Evolutionary conservation across 2,329 filamentous ascomycete genomes (phyloP).

Genomic region (Penicillium italicum): DNA sequence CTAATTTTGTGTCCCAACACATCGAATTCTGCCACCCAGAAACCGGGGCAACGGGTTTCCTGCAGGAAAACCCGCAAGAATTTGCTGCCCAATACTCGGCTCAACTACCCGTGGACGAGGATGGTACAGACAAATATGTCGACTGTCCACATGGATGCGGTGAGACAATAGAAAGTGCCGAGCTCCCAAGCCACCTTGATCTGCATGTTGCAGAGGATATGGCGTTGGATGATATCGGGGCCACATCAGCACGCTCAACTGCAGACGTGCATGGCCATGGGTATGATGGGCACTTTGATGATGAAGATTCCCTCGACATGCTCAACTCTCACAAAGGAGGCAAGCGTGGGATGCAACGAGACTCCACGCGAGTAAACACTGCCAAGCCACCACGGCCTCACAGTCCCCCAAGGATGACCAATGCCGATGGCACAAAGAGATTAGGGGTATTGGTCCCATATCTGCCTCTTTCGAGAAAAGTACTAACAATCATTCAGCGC

Average conservation of each 20-base stretch:
- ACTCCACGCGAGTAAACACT: slow-evolving; percentile 11
- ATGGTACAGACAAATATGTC: slow-evolving; percentile 40
- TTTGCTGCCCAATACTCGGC: background rate
- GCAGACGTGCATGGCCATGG: slow-evolving; percentile 1
- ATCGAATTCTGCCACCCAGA: slow-evolving; percentile 47
- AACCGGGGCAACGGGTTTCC: slow-evolving; percentile 26
- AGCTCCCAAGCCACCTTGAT: slow-evolving; percentile 59
- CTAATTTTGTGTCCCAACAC: slow-evolving; percentile 42
- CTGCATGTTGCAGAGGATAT: slow-evolving; percentile 53
- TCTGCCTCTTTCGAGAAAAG: background rate
- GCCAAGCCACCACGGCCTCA: slow-evolving; percentile 14
- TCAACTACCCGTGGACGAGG: slow-evolving; percentile 9
- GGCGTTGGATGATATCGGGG: slow-evolving; percentile 40
- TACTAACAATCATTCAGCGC: slow-evolving; percentile 40
- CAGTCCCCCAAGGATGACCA: slow-evolving; percentile 13
- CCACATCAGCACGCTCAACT: slow-evolving; percentile 3
- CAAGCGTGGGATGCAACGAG: slow-evolving; percentile 15
- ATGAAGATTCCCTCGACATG: slow-evolving; percentile 10
- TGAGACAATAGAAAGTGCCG: slow-evolving; percentile 52
- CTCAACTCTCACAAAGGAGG: slow-evolving; percentile 6
- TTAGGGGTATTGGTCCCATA: slow-evolving; percentile 28
- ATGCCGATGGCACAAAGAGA: slow-evolving; percentile 25
- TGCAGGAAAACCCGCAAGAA: slow-evolving; percentile 13
- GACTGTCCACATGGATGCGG: slow-evolving; percentile 59
- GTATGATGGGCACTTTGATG: slow-evolving; percentile 8